Conservation (phyloP, 2,329 filamentous ascomycete species). For the Botrytis aclada region DNA sequence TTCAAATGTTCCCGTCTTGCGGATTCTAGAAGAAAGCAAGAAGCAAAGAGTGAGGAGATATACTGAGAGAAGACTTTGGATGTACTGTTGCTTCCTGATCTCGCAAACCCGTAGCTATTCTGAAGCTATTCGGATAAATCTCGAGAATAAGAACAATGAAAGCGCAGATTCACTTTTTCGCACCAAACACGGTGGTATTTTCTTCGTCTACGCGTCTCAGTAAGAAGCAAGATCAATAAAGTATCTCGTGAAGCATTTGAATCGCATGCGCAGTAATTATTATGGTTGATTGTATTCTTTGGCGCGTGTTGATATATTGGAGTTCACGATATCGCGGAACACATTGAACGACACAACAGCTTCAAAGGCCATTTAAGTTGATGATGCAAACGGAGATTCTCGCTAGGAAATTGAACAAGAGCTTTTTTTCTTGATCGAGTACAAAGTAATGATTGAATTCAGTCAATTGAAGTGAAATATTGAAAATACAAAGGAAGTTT, state of each 20-base stretch:
- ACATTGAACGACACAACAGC: conserved; percentile 15
- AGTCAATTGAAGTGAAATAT: neutral
- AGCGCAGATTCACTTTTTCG: conserved; percentile 14
- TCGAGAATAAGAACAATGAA: conserved; percentile 5
- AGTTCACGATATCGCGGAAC: conserved; percentile 18
- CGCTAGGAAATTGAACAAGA: neutral
- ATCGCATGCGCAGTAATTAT: conserved; percentile 6
- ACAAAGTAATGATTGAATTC: conserved; percentile 13
- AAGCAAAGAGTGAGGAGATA: neutral
- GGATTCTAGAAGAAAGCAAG: neutral
- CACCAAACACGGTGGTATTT: neutral
- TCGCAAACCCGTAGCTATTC: neutral
- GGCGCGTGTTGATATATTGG: conserved; percentile 15
- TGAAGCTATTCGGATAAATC: neutral
- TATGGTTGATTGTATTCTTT: conserved; percentile 19
- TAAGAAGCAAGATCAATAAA: conserved; percentile 4
- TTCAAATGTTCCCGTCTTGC: neutral
- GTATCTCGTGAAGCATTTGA: neutral
- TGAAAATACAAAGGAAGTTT: neutral
- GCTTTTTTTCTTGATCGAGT: neutral
- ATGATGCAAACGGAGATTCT: conserved; percentile 19
- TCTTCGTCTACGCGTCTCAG: conserved; percentile 14
- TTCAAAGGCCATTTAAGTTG: conserved; percentile 18
- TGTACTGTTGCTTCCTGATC: neutral
- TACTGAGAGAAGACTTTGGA: too few species aligned